phyloP scores from a whole-genome alignment of 176 grass and related monocot species.

The Triticum monococcum region DNA sequence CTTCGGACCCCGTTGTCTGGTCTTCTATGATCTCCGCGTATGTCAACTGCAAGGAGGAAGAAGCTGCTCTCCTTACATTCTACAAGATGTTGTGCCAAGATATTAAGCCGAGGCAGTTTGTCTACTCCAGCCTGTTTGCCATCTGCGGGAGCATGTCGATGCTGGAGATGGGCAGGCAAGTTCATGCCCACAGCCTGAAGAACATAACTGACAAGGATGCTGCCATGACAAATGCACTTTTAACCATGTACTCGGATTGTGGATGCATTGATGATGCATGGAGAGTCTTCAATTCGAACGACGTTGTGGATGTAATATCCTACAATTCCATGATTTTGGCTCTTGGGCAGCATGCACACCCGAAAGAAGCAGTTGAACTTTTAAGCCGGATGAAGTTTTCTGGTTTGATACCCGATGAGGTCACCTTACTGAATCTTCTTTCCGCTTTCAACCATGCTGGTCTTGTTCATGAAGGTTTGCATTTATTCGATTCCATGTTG shows the following conservation, averaged over 20 bases:
- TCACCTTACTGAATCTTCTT: slow-evolving; percentile 43
- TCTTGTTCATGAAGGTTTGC: slow-evolving; percentile 34
- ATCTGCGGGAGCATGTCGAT: slow-evolving; percentile 17
- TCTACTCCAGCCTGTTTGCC: slow-evolving; percentile 35
- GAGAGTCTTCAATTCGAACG: slow-evolving; percentile 35
- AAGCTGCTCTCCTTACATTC: slow-evolving; percentile 28
- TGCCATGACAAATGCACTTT: slow-evolving; percentile 37
- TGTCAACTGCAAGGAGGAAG: slow-evolving; percentile 22
- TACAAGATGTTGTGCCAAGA: slow-evolving; percentile 32
- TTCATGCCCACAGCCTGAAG: slow-evolving; percentile 41
- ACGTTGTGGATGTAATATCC: slow-evolving; percentile 24
- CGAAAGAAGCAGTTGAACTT: slow-evolving; percentile 21
- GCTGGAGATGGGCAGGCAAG: slow-evolving; percentile 36
- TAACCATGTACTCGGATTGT: slow-evolving; percentile 42
- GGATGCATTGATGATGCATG: slow-evolving; percentile 45
- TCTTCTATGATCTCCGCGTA: slow-evolving; percentile 38
- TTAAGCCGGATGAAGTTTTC: slow-evolving; percentile 27
- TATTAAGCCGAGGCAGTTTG: slow-evolving; percentile 30
- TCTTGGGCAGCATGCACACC: slow-evolving; percentile 37
- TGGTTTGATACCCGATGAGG: slow-evolving; percentile 36
- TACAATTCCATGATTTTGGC: slow-evolving; percentile 50
- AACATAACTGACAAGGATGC: slow-evolving; percentile 22
- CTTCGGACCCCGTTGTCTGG: slow-evolving; percentile 25
- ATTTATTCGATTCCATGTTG: slow-evolving; percentile 31
- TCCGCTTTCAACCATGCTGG: slow-evolving; percentile 50